phyloP scores from a whole-genome alignment of 1,284 basidiomycete genomes.

The Neonothopanus nambi region DNA sequence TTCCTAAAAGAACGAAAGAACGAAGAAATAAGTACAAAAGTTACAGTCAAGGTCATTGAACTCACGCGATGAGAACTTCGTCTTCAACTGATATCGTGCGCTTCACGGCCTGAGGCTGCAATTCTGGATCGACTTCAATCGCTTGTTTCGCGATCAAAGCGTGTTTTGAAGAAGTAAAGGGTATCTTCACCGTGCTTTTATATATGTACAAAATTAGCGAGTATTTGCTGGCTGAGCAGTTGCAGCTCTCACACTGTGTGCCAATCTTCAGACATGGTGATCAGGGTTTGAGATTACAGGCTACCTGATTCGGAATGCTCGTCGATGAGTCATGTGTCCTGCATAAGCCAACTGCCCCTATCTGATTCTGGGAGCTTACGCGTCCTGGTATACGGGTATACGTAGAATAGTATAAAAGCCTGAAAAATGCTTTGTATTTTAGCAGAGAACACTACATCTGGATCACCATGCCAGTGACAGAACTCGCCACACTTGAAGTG shows the following conservation, averaged over 20 bases:
- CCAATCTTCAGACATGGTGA: slow-evolving; percentile 27
- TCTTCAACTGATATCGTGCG: slow-evolving; percentile 67
- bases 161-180: slow-evolving; percentile 72
- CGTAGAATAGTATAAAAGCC: no score
- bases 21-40: slow-evolving; percentile 4
- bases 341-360: no score
- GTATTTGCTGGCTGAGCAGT: neutral
- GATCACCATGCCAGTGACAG: slow-evolving; percentile 41
- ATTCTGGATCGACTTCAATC: slow-evolving; percentile 83
- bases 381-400: no score
- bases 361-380: no score
- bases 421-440: neutral
- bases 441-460: no score
- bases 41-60: slow-evolving; percentile 18
- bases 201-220: neutral
- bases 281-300: neutral
- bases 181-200: slow-evolving; percentile 70
- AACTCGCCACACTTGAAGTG: slow-evolving; percentile 34
- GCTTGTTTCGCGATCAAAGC: slow-evolving; percentile 77
- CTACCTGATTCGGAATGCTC: no score
- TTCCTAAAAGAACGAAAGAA: no score
- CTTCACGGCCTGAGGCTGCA: slow-evolving; percentile 78
- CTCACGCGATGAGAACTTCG: slow-evolving; percentile 70
- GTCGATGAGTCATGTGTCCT: no score
- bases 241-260: slow-evolving; percentile 32